phyloP scores from a whole-genome alignment of 2,329 filamentous ascomycete genomes.

The Hypoxylon sp. region DNA sequence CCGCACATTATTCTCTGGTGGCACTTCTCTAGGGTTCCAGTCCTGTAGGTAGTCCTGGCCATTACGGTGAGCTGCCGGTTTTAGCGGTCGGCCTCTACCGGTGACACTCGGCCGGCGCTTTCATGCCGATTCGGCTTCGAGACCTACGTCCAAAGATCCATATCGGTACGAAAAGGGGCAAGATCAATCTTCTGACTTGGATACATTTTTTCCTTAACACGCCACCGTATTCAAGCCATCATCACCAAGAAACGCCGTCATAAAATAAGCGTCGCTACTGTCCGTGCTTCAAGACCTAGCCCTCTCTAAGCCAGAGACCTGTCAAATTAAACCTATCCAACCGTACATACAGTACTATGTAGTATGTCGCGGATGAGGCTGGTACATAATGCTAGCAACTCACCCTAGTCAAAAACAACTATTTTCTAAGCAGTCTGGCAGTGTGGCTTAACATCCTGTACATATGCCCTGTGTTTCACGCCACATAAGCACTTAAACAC shows the following conservation, averaged over 20 bases:
- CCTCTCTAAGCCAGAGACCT: slow-evolving; percentile 21
- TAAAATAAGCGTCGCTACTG: slow-evolving; percentile 24
- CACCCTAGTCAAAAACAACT: background rate
- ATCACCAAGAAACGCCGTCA: slow-evolving; percentile 25
- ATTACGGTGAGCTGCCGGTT: slow-evolving; percentile 44
- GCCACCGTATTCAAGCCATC: slow-evolving; percentile 30
- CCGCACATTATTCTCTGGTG: slow-evolving; percentile 26
- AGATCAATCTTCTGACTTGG: slow-evolving; percentile 25
- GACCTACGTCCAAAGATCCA: slow-evolving; percentile 31
- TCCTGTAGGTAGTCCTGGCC: slow-evolving; percentile 26
- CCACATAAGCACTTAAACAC: slow-evolving; percentile 16
- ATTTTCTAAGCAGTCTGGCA: slow-evolving; percentile 1
- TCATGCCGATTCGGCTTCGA: slow-evolving; percentile 40
- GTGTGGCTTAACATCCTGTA: slow-evolving; percentile 38
- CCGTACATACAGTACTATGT: slow-evolving; percentile 6
- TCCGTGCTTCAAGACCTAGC: slow-evolving; percentile 25
- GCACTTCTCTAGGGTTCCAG: slow-evolving; percentile 26
- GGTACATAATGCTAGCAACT: slow-evolving; percentile 8
- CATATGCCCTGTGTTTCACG: slow-evolving; percentile 21
- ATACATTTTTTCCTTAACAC: slow-evolving; percentile 24
- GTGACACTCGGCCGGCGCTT: slow-evolving; percentile 37
- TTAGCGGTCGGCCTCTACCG: slow-evolving; percentile 43
- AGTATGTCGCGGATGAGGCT: slow-evolving; percentile 17
- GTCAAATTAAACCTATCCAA: slow-evolving; percentile 11
- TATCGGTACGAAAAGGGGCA: slow-evolving; percentile 34